phyloP scores from a whole-genome alignment of 2,329 filamentous ascomycete species.

The Trichoderma brevicompactum region DNA sequence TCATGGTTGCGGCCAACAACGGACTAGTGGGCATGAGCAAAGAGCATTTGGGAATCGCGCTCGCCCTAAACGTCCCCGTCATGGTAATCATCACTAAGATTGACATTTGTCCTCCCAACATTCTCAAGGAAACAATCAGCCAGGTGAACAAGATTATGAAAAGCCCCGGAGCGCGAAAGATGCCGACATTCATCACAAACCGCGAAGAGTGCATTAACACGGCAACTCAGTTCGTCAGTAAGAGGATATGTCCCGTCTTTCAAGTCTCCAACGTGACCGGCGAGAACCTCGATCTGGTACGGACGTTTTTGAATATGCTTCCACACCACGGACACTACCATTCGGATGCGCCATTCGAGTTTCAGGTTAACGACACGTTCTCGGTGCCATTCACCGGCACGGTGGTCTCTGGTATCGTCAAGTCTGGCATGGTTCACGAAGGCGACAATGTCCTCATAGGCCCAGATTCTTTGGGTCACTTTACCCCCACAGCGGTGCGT shows the following conservation, averaged over 20 bases:
- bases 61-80: constrained; percentile 93
- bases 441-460: constrained; percentile 91
- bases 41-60: constrained; percentile 92
- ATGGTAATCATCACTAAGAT: constrained; percentile 99
- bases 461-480: constrained; percentile 88
- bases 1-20: constrained; percentile 99
- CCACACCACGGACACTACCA: constrained; percentile 95
- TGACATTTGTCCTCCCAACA: constrained; percentile 95
- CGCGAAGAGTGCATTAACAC: constrained; percentile 93
- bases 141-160: constrained; percentile 94
- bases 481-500: constrained; percentile 82
- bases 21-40: constrained; percentile 97
- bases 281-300: constrained; percentile 84
- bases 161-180: constrained; percentile 89
- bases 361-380: constrained; percentile 96
- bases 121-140: constrained; percentile 88
- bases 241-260: constrained; percentile 95
- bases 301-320: constrained; percentile 91
- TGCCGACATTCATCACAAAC: constrained; percentile 92
- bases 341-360: constrained; percentile 84
- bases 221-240: constrained; percentile 91
- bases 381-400: constrained; percentile 97
- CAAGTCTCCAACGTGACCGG: constrained; percentile 98
- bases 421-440: constrained; percentile 82
- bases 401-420: constrained; percentile 92